These are phyloP conservation scores for Alternaria longipes DNA, from an alignment of 2,329 filamentous ascomycete genomes.

Conservation along the genomic window DNA sequence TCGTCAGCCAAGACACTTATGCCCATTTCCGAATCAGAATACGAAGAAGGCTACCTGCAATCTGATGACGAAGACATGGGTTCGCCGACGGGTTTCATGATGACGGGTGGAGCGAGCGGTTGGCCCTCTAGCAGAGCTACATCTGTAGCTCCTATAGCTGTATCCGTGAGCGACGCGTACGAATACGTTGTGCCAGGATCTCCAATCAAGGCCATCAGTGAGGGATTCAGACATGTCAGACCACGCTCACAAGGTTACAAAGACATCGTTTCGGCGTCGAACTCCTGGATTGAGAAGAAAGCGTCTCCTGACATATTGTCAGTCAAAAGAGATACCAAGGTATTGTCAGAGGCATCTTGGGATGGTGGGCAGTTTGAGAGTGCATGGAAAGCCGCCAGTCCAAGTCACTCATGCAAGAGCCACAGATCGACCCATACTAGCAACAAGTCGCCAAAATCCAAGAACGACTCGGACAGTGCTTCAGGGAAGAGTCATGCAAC, in stretches of 20 bases:
- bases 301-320: constrained; percentile 17
- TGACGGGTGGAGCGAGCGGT: constrained; percentile 29
- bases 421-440: constrained; percentile 1
- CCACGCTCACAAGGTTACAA: background rate
- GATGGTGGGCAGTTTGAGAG: background rate
- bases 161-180: background rate
- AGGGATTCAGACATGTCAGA: constrained; percentile 5
- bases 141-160: background rate
- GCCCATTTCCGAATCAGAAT: constrained; percentile 21
- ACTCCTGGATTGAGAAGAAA: background rate
- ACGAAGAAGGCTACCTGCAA: constrained; percentile 14
- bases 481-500: constrained; percentile 25
- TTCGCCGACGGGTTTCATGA: constrained; percentile 34
- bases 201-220: background rate
- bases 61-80: constrained; percentile 6
- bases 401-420: constrained; percentile 5
- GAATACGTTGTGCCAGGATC: background rate
- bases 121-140: constrained; percentile 20
- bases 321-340: background rate
- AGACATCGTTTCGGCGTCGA: background rate
- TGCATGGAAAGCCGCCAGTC: constrained; percentile 5
- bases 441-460: background rate
- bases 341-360: constrained; percentile 4
- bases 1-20: constrained; percentile 10
- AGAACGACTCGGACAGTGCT: constrained; percentile 6